phyloP scores from a whole-genome alignment of 257 asterid genomes.

The Echium plantagineum region DNA sequence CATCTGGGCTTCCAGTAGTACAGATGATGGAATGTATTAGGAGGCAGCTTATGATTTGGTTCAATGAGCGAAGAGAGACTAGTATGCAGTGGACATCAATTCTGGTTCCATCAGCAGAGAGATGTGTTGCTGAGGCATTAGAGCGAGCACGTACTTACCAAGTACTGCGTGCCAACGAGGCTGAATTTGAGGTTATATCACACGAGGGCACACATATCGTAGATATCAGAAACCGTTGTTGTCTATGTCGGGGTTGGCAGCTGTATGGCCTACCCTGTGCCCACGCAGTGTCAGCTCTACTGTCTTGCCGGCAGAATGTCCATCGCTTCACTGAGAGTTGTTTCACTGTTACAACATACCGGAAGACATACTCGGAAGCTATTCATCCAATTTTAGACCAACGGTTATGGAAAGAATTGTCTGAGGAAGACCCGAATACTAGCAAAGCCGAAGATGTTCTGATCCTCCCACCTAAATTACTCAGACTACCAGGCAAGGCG shows the following conservation, averaged over 20 bases:
- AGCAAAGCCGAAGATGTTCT: constrained; percentile 26
- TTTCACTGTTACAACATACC: constrained; percentile 71
- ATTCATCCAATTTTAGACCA: constrained; percentile 89
- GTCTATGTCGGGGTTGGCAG: constrained; percentile 90
- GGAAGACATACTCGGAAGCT: constrained; percentile 83
- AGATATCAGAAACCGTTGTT: constrained; percentile 64
- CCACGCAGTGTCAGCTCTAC: constrained; percentile 92
- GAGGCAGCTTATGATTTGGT: constrained; percentile 92
- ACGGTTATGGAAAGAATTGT: constrained; percentile 62
- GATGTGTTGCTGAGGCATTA: constrained; percentile 78
- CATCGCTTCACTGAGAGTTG: constrained; percentile 91
- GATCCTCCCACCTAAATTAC: constrained; percentile 74
- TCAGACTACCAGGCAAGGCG: constrained; percentile 75
- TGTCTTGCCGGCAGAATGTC: constrained; percentile 82
- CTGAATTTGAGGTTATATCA: constrained; percentile 88
- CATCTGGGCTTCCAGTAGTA: constrained; percentile 77
- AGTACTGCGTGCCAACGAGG: constrained; percentile 93
- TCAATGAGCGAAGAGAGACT: constrained; percentile 81
- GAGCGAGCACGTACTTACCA: constrained; percentile 83
- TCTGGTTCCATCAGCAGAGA: constrained; percentile 80
- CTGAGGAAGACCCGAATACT: constrained; percentile 45
- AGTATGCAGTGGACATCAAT: constrained; percentile 97
- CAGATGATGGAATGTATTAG: constrained; percentile 95
- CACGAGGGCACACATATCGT: constrained; percentile 87
- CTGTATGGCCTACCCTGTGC: constrained; percentile 91